Percentiles rank a stretch among this genome's conserved stretches.
Conservation (phyloP, 129 eudicot genomes). For the Flaveria bidentis region DNA sequence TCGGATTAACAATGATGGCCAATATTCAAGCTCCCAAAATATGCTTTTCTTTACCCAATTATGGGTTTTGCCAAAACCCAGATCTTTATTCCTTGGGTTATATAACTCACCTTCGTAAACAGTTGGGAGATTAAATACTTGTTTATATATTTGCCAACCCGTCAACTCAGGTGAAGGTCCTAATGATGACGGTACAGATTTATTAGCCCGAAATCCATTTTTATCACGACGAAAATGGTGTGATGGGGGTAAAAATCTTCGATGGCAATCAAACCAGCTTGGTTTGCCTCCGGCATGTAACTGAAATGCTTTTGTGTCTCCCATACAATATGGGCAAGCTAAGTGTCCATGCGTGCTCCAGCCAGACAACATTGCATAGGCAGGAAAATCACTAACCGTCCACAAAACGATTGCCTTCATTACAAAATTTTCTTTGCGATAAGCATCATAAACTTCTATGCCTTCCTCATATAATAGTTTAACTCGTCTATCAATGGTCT, state of each 20-base stretch:
- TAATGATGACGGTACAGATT: too few relatives aligned
- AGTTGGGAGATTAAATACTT: background rate
- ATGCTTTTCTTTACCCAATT: background rate
- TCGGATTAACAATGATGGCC: too few relatives aligned
- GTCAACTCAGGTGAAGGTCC: too few relatives aligned
- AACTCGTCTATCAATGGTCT: constrained; percentile 29
- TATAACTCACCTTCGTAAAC: background rate
- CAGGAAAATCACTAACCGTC: constrained; percentile 35
- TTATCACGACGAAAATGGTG: too few relatives aligned
- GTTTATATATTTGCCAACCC: background rate
- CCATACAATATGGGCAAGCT: too few relatives aligned
- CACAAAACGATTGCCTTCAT: constrained; percentile 25
- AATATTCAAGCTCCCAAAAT: too few relatives aligned
- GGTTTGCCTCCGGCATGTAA: too few relatives aligned
- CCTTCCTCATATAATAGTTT: constrained; percentile 19
- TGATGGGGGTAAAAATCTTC: too few relatives aligned
- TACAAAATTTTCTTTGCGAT: constrained; percentile 7
- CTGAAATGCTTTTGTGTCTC: too few relatives aligned
- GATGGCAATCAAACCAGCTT: too few relatives aligned
- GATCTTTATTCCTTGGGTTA: background rate
- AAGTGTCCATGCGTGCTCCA: constrained; percentile 26
- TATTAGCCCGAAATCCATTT: too few relatives aligned
- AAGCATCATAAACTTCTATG: constrained; percentile 20
- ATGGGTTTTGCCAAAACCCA: background rate
- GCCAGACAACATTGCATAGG: constrained; percentile 33